Percentiles rank a stretch among this genome's conserved stretches.
These are phyloP conservation scores for Sphaerulina musiva DNA, from an alignment of 2,329 filamentous ascomycete genomes.

Conservation along the genomic window DNA sequence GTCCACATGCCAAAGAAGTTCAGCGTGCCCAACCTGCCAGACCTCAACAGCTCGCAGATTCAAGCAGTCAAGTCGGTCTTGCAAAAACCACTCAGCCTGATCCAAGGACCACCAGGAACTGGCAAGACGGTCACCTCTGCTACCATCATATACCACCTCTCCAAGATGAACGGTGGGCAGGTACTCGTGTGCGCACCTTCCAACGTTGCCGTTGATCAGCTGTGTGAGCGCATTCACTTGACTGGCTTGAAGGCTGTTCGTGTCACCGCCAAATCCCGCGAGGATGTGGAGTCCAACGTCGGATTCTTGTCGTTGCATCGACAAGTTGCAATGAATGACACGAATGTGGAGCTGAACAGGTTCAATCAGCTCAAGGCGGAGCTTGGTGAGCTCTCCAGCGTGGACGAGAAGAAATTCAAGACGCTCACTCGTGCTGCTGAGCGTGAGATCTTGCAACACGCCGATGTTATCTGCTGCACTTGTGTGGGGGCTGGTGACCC, in stretches of 20 bases:
- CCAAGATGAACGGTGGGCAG: slow-evolving; percentile 89
- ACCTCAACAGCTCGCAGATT: slow-evolving; percentile 92
- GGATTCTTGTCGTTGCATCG: slow-evolving; percentile 92
- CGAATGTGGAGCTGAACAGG: slow-evolving; percentile 87
- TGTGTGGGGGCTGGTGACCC: slow-evolving; percentile 96
- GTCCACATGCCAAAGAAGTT: slow-evolving; percentile 94
- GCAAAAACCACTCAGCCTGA: slow-evolving; percentile 87
- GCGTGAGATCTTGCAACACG: slow-evolving; percentile 87
- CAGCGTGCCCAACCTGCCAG: slow-evolving; percentile 85
- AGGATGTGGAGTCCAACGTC: slow-evolving; percentile 98
- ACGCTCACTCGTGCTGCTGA: slow-evolving; percentile 89
- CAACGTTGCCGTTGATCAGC: slow-evolving; percentile 95
- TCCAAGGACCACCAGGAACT: slow-evolving; percentile 93
- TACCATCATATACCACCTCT: slow-evolving; percentile 95
- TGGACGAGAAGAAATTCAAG: slow-evolving; percentile 98
- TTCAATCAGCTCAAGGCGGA: slow-evolving; percentile 89
- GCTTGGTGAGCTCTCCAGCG: slow-evolving; percentile 81
- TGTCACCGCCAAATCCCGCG: slow-evolving; percentile 95
- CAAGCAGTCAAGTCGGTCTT: slow-evolving; percentile 93
- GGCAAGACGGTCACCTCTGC: slow-evolving; percentile 98
- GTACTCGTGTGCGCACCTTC: slow-evolving; percentile 95
- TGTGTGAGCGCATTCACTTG: slow-evolving; percentile 91
- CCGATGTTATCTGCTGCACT: slow-evolving; percentile 97
- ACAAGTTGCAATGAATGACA: slow-evolving; percentile 93
- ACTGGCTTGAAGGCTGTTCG: slow-evolving; percentile 95